Base-by-base conservation (phyloP, 2,329 filamentous ascomycete genomes). In the Scedosporium boydii region DNA sequence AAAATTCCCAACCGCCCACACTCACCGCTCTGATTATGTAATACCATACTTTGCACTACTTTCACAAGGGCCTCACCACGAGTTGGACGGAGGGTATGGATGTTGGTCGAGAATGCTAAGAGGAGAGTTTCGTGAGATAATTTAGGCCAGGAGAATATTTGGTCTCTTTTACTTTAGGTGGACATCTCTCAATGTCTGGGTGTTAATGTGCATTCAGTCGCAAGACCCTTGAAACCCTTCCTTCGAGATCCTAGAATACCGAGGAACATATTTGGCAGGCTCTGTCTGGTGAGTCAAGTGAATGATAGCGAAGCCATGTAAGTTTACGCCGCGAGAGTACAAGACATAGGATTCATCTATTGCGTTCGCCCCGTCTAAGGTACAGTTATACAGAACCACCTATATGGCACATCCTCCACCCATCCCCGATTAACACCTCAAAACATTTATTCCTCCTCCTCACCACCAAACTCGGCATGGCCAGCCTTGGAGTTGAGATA, bases 401-500 rank as follows among this genome's bases (percentile, higher is more conserved):
- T 68, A 70, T 66, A 68, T 70, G 68, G 69, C 69, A 72, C 68
- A 72, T 62, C 57, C 59, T 66, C 60, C 59, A 63, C 59, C 29
- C 34, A 41, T 18, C 63, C 55, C 41, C 55, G 51, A 38, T 59
- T 56, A 27, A 55, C 59, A 58, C 48, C 46, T 56, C 34, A 38
- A 38, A 48, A 41, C 18, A 21, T 68, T 74, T 78, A 80, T 71
- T 78, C 78, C 68, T 77, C 74, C 64, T 69, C 67, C 16, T 41
- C 38, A 48, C 74, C 77, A 60, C 41, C 76, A 66, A 78, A 77
- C 78, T 82, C 80, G 64, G 79, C 80, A 69, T 87, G 87, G 60
- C 89, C 89, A 62, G 82, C 79, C 84, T 92, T 92, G 69, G 88
- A 91, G 83, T 91, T 90, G 71, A 90, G 80, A 78, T 89, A 91